Conservation (phyloP, 345 rosid species). For the Murraya koenigii region DNA sequence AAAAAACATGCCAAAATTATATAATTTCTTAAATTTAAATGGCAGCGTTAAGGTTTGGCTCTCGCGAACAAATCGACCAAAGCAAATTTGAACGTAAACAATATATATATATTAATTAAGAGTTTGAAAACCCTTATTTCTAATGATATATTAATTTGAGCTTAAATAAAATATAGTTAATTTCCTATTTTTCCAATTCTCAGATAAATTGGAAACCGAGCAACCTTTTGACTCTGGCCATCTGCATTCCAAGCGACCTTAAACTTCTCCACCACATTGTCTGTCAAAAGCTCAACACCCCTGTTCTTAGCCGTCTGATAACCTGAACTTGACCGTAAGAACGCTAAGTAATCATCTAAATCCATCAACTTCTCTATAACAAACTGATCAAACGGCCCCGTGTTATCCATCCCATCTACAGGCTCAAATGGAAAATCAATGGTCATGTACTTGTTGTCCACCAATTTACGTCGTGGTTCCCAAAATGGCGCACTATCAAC, state of each 20-base stretch:
- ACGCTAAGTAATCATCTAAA: slow-evolving; percentile 48
- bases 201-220: slow-evolving; percentile 56
- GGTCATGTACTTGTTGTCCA: slow-evolving; percentile 52
- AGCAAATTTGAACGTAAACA: too few relatives aligned
- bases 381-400: slow-evolving; percentile 55
- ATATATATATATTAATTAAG: too few relatives aligned
- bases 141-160: too few relatives aligned
- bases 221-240: slow-evolving; percentile 35
- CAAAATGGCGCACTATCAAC: slow-evolving; percentile 43
- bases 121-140: too few relatives aligned
- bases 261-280: slow-evolving; percentile 39
- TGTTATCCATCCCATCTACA: slow-evolving; percentile 40
- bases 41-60: too few relatives aligned
- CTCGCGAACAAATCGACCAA: too few relatives aligned
- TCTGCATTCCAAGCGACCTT: slow-evolving; percentile 54
- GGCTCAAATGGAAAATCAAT: slow-evolving; percentile 75
- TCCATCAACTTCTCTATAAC: slow-evolving; percentile 52
- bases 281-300: slow-evolving; percentile 59
- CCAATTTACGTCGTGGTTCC: slow-evolving; percentile 54
- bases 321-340: slow-evolving; percentile 64
- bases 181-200: slow-evolving; percentile 64
- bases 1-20: too few relatives aligned
- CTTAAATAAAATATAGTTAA: background rate
- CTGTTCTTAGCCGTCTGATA: slow-evolving; percentile 69
- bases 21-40: too few relatives aligned